Evolutionary conservation across 306 rosid genomes (phyloP).

Genomic region (Hippophae rhamnoides): DNA sequence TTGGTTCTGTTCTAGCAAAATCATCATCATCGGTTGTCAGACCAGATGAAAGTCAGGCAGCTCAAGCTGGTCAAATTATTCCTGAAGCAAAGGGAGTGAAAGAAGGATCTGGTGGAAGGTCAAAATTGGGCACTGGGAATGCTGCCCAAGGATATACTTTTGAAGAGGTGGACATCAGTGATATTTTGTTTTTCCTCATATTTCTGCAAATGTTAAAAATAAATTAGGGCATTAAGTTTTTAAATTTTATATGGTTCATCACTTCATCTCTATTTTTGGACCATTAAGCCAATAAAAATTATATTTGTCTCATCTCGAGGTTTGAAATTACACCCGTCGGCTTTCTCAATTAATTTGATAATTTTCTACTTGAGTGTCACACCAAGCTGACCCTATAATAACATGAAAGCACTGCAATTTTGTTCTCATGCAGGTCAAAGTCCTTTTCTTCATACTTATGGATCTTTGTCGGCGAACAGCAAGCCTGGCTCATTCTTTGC

Average conservation of each 20-base stretch:
- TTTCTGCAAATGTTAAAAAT: no score
- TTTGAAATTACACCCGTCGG: background rate
- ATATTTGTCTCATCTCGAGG: slow-evolving; percentile 2
- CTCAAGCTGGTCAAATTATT: slow-evolving; percentile 49
- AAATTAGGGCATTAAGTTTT: no score
- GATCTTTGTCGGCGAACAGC: slow-evolving; percentile 84
- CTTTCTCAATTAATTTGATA: background rate
- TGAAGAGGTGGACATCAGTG: slow-evolving; percentile 60
- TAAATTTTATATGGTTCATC: background rate
- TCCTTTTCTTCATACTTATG: slow-evolving; percentile 76
- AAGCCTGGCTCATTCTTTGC: slow-evolving; percentile 65
- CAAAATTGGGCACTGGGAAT: slow-evolving; percentile 82
- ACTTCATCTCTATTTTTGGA: background rate
- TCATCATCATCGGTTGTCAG: slow-evolving; percentile 47
- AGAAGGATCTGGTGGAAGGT: slow-evolving; percentile 65
- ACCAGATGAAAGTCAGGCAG: slow-evolving; percentile 64
- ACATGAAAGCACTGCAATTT: slow-evolving; percentile 13
- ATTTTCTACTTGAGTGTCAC: background rate
- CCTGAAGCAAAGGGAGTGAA: slow-evolving; percentile 68
- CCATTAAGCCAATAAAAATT: background rate
- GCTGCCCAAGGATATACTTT: slow-evolving; percentile 98
- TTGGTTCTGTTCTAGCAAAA: slow-evolving; percentile 35
- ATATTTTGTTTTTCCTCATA: background rate
- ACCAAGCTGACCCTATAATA: slow-evolving; percentile 1
- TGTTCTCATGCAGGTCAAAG: slow-evolving; percentile 56